Percentiles rank a stretch among this genome's conserved stretches.
phyloP scores from a whole-genome alignment of 2,329 filamentous ascomycete genomes.

The Pyricularia grisea region DNA sequence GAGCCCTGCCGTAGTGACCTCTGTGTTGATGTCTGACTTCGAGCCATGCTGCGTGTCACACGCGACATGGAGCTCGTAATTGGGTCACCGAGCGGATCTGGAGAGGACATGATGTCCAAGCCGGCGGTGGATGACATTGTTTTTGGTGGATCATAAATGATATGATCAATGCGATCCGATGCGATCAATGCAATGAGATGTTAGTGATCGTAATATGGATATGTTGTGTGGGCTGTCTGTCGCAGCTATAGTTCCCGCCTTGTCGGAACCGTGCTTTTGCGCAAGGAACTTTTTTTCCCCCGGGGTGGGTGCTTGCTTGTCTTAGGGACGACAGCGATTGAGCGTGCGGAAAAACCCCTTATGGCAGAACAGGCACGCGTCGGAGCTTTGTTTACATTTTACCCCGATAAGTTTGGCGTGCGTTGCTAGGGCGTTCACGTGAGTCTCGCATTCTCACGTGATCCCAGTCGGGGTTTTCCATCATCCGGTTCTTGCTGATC shows the following conservation, averaged over 20 bases:
- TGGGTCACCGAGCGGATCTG: slow-evolving; percentile 38
- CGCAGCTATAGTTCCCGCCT: neutral
- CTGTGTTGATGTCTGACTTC: slow-evolving; percentile 29
- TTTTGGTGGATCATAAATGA: neutral
- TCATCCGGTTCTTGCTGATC: neutral
- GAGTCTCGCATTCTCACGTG: neutral
- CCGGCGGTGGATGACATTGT: slow-evolving; percentile 10
- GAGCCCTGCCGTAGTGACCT: slow-evolving; percentile 24
- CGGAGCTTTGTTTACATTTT: neutral
- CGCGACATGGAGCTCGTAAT: slow-evolving; percentile 21
- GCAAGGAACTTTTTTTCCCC: neutral
- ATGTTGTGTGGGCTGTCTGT: neutral
- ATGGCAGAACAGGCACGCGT: neutral
- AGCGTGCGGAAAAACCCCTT: neutral
- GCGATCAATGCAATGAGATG: neutral
- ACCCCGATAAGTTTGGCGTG: neutral
- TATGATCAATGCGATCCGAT: neutral
- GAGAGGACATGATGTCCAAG: slow-evolving; percentile 37
- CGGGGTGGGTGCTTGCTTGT: neutral
- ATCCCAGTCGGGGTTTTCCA: neutral
- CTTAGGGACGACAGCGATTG: neutral
- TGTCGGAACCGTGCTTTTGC: neutral
- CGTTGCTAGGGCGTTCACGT: neutral
- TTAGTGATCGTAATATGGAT: neutral
- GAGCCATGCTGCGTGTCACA: slow-evolving; percentile 32